Base-by-base conservation (phyloP, 2,329 filamentous ascomycete genomes). In the Dothideomycetes sp. region DNA sequence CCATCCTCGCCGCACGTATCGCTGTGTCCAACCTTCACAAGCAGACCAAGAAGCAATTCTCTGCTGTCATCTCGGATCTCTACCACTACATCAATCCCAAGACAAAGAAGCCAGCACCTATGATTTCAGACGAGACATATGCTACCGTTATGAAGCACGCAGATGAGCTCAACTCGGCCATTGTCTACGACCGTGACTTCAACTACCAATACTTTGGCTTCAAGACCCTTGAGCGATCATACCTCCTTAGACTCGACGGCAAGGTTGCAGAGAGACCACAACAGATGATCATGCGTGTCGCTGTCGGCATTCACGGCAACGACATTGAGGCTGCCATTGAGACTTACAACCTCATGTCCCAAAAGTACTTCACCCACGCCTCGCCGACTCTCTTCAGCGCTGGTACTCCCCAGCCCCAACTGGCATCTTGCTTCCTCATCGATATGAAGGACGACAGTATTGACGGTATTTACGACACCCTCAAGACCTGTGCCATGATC, bases 181-280 rank as follows among this genome's bases (percentile, higher is more conserved):
- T 98, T 61, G 89, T 98, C 55, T 98, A 96, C 57, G 91, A 98
- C 69, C 84, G 91, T 52, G 91, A 98, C 62, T 98, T 98, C 76
- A 95, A 96, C 76, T 98, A 98, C 72, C 91, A 98, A 70, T 98
- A 94, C 70, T 98, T 98, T 57, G 91, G 91, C 49, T 98, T 98
- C 79, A 98, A 98, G 77, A 98, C 91, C 5, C 72, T 98, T 30
- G 91, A 98, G 72, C 81, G 91, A 45, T 98, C 91, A 57, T 98
- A 98, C 59, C 81, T 98, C 38, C 80, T 98, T 51, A 88, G 93
- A 60, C 83, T 96, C 50, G 77, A 95, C 55, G 88, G 87, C 61
- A 94, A 95, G 69, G 86, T 96, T 58, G 89, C 88, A 38, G 91
- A 98, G 71, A 80, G 91, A 55, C 91, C 91, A 33, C 91, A 98